Conservation (phyloP, 2,329 filamentous ascomycete species). For the Colletotrichum theobromicola region DNA sequence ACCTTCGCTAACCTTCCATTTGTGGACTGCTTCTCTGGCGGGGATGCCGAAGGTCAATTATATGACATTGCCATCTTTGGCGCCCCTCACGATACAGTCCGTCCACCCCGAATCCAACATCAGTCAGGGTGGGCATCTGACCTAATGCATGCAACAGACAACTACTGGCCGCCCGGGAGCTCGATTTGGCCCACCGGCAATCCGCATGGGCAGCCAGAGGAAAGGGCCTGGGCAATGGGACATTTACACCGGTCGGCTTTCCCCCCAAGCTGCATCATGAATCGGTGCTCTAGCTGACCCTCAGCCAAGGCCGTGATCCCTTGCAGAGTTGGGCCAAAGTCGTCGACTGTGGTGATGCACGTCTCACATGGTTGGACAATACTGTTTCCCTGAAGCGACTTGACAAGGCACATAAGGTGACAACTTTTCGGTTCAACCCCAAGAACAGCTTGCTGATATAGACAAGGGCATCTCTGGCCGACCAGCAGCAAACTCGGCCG, state of each 20-base stretch:
- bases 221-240: conserved; percentile 24
- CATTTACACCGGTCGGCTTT: conserved; percentile 28
- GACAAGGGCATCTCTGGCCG: conserved; percentile 35
- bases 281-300: background rate
- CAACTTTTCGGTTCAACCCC: background rate
- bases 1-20: conserved; percentile 30
- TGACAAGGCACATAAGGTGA: conserved; percentile 66
- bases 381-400: conserved; percentile 75
- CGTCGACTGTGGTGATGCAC: conserved; percentile 81
- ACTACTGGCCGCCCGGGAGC: conserved; percentile 31
- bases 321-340: conserved; percentile 41
- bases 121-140: background rate
- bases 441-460: background rate
- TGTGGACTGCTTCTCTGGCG: conserved; percentile 28
- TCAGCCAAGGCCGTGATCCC: conserved; percentile 4
- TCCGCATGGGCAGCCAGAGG: conserved; percentile 30
- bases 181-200: conserved; percentile 31
- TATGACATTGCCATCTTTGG: conserved; percentile 35
- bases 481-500: conserved; percentile 44
- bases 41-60: background rate
- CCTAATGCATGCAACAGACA: background rate
- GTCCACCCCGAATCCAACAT: background rate
- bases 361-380: conserved; percentile 80
- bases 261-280: background rate
- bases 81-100: conserved; percentile 32